Evolutionary conservation across 2,329 filamentous ascomycete genomes (phyloP).

Genomic region (Triangularia setosa): DNA sequence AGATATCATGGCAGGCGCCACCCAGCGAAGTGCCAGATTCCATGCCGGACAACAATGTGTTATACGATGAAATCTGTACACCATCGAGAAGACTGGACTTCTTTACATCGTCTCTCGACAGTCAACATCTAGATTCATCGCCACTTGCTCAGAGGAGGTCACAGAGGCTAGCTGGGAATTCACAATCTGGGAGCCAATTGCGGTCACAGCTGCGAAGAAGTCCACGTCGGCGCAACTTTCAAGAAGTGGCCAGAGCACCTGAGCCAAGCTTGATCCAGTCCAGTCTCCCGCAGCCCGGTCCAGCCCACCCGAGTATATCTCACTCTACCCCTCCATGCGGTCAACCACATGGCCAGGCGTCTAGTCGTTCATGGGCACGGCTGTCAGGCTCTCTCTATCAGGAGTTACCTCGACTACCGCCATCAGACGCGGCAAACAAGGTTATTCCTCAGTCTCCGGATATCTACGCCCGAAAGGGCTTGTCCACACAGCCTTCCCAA

Average conservation of each 20-base stretch:
- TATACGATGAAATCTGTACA: slow-evolving; percentile 37
- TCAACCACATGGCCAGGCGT: no score
- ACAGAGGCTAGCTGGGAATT: not conserved
- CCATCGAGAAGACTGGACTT: slow-evolving; percentile 49
- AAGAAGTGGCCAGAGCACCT: not conserved
- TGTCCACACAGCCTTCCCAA: not conserved
- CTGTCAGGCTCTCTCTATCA: not conserved
- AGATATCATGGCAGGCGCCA: slow-evolving; percentile 40
- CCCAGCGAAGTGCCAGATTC: slow-evolving; percentile 55
- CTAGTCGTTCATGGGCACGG: no score
- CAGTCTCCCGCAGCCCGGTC: not conserved
- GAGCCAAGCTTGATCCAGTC: not conserved
- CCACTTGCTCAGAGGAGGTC: not conserved
- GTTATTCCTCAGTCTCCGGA: not conserved
- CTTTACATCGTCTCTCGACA: slow-evolving; percentile 39
- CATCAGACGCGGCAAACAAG: not conserved
- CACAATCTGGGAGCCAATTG: not conserved
- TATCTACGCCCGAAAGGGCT: not conserved
- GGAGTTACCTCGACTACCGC: not conserved
- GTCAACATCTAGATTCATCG: not conserved
- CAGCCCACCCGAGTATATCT: no score
- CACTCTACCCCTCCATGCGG: no score
- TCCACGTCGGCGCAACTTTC: not conserved
- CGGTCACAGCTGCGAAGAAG: not conserved
- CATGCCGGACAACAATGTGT: slow-evolving; percentile 39